Base-by-base conservation (phyloP, 83 land plant genomes). In the Diphasiastrum complanatum region DNA sequence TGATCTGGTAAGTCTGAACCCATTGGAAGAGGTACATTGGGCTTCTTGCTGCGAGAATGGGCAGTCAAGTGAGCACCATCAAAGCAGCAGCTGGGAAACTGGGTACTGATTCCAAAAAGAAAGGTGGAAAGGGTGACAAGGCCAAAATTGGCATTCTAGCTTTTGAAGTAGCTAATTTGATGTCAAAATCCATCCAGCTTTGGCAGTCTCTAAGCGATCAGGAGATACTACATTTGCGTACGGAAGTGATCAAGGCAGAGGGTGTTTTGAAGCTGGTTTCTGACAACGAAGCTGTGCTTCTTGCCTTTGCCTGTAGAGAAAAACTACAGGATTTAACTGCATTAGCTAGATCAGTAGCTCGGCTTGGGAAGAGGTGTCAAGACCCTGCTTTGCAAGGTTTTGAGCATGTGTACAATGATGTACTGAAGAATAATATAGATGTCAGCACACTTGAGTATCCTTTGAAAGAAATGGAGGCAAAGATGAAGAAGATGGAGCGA, bases 131-230 rank as follows among this genome's bases (percentile, higher is more conserved):
- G 26, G 43, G 19, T 1, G 60, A 37, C 3, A 53, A 52, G 40
- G 27, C 10, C 4, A 37, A 53, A 10, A 61, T 84, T 3, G 81
- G 73, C 0, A 84, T 87, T 56, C 81, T 87, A 33, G 73, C 86
- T 14, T 84, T 87, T 67, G 95, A 87, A 70, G 75, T 82, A 1
- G 83, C 95, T 2, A 85, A 71, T 34, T 64, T 78, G 46, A 87
- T 87, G 91, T 70, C 95, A 10, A 75, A 83, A 19, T 72, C 79
- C 48, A 58, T 88, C 3, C 78, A 72, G 14, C 69, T 88, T 25
- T 72, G 82, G 78, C 61, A 51, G 19, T 75, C 91, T 8, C 59
- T 88, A 31, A 54, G 74, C 31, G 87, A 82, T 22, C 59, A 45
- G n/a, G 95, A 88, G 61, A 61, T 88, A 32, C 4, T 3, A 11